Base-by-base conservation (phyloP, 2,329 filamentous ascomycete genomes). In the Ophiostoma sp. region DNA sequence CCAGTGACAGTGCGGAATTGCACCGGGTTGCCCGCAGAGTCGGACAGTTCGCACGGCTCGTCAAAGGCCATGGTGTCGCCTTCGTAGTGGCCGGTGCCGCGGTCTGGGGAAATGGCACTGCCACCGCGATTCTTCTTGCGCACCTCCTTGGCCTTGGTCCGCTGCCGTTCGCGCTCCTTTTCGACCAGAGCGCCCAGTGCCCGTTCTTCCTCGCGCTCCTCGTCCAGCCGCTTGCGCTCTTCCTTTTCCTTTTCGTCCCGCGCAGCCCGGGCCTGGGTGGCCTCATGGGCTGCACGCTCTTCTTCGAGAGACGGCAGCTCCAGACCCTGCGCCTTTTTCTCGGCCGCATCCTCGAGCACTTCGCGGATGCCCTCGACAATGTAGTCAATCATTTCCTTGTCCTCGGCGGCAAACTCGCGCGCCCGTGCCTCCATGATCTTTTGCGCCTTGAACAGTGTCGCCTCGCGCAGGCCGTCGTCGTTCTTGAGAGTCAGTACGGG, bases 231-330 rank as follows among this genome's bases (percentile, higher is more conserved):
- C 74, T 83, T 85, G 62, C 82, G 80, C 57, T 85, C 83, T 68
- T 86, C 82, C 67, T 82, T 82, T 73, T 84, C 81, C 72, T 82
- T 83, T 72, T 87, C 83, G 76, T 84, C 85, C 78, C 81, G 81
- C 74, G 85, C 90, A 0, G 48, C 64, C 60, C 73, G 69, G 2
- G 73, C 73, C 36, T 91, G 83, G 33, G 86, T 87, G 31, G 90
- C 90, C 79, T 96, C 92, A 73, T 96, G 92, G 17, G 88, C 88
- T 36, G 91, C 93, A 54, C 94, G 87, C 79, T 98, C 94, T 75
- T 96, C 93, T 76, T 96, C 93, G 7, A 98, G 83, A 41, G 93
- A 97, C 1, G 93, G 93, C 20, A 97, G 81, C 72, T 93, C 86
- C 70, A 89, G 86, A 41, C 92, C 91, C 70, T 89, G 87, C 67